Evolutionary conservation across 768 basidiomycete genomes (phyloP).

Genomic region (Daedaleopsis nitida): DNA sequence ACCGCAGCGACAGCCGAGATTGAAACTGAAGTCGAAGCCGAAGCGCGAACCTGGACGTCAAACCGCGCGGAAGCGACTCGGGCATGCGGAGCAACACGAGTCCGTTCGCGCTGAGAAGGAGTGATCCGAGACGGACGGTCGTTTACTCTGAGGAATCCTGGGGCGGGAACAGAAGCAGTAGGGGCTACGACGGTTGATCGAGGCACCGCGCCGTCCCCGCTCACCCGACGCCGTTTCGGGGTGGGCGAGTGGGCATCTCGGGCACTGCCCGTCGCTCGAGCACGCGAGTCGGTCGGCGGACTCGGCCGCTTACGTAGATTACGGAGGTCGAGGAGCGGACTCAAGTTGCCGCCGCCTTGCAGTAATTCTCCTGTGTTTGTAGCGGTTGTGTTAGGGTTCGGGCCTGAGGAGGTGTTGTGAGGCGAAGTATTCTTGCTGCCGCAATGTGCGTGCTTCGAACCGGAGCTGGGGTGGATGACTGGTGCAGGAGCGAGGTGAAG

Average conservation of each 20-base stretch:
- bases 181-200: neutral
- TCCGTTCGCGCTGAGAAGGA: too few relatives aligned
- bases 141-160: neutral
- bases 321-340: conserved; percentile 4
- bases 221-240: conserved; percentile 5
- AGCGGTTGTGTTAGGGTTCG: neutral
- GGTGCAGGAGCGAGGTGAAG: neutral
- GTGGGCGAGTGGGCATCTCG: neutral
- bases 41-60: too few relatives aligned
- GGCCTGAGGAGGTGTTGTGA: neutral
- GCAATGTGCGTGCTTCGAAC: neutral
- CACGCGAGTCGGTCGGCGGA: neutral
- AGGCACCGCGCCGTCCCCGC: neutral
- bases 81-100: too few relatives aligned
- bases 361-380: too few relatives aligned
- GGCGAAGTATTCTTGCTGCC: neutral
- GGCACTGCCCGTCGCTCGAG: neutral
- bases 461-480: neutral
- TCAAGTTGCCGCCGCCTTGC: neutral
- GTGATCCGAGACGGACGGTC: too few relatives aligned
- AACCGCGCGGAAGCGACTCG: too few relatives aligned
- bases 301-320: conserved; percentile 1
- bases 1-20: too few relatives aligned
- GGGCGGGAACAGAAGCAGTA: neutral
- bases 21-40: too few relatives aligned